Conservation (phyloP, 768 basidiomycete genomes). For the Plicaturopsis crispa region DNA sequence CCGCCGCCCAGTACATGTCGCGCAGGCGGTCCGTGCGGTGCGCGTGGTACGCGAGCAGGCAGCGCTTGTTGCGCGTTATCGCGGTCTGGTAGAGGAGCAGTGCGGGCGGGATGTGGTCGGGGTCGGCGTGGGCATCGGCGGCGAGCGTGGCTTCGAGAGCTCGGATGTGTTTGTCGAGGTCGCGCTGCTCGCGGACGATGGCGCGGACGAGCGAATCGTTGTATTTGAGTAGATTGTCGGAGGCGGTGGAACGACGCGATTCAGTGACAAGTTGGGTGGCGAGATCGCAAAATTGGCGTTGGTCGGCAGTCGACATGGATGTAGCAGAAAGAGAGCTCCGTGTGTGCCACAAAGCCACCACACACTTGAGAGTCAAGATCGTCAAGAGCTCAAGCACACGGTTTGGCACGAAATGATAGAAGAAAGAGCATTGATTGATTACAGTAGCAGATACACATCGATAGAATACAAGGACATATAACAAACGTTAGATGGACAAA, state of each 20-base stretch:
- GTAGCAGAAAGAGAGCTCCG: too few relatives aligned
- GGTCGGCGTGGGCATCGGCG: constrained; percentile 27
- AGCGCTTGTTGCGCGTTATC: constrained; percentile 91
- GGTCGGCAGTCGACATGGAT: constrained; percentile 29
- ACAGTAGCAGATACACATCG: too few relatives aligned
- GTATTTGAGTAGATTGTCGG: constrained; percentile 84
- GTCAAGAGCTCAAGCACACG: too few relatives aligned
- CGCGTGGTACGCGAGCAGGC: constrained; percentile 86
- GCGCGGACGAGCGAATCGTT: constrained; percentile 83
- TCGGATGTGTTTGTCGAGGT: constrained; percentile 55
- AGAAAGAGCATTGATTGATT: too few relatives aligned
- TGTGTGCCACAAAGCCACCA: too few relatives aligned
- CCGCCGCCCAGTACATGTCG: constrained; percentile 85
- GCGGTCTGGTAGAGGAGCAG: constrained; percentile 85
- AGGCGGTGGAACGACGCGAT: constrained; percentile 76
- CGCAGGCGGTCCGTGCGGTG: constrained; percentile 80
- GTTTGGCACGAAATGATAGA: too few relatives aligned
- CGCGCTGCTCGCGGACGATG: constrained; percentile 86
- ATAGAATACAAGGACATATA: too few relatives aligned
- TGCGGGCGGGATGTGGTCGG: constrained; percentile 46
- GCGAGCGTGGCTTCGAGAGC: constrained; percentile 27
- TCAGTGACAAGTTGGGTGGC: constrained; percentile 84
- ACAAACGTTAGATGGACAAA: too few relatives aligned
- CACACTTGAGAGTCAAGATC: too few relatives aligned
- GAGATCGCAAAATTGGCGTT: constrained; percentile 75